These are phyloP conservation scores for Venturia effusa DNA, from an alignment of 2,329 filamentous ascomycete species.

Conservation along the genomic window DNA sequence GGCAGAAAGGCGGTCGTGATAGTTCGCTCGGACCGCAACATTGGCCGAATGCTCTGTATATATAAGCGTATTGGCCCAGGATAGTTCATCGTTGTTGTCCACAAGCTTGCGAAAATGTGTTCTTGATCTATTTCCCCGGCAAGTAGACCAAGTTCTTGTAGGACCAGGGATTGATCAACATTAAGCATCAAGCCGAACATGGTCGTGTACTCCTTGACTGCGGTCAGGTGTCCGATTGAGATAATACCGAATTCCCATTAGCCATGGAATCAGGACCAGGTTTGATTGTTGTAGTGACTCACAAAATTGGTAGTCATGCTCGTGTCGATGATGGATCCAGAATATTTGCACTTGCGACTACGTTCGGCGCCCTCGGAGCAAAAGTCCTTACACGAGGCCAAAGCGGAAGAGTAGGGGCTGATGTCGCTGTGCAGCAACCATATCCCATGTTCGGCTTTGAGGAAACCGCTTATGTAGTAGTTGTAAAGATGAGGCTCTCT, in stretches of 20 bases:
- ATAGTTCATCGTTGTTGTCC: background rate
- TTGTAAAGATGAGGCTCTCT: background rate
- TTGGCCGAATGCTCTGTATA: background rate
- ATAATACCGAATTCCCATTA: background rate
- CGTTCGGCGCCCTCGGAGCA: background rate
- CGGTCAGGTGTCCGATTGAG: background rate
- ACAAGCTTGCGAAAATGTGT: background rate
- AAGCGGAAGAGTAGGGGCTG: background rate
- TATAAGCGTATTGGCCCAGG: background rate
- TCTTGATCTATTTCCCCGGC: background rate
- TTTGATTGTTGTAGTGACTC: background rate
- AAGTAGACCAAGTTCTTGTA: background rate
- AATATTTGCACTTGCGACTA: background rate
- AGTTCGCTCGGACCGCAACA: background rate
- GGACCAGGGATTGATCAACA: background rate
- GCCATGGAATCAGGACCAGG: background rate
- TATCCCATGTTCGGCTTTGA: background rate
- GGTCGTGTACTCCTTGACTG: slow-evolving; percentile 1
- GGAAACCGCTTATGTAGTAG: background rate
- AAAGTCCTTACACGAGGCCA: background rate
- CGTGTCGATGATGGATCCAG: background rate
- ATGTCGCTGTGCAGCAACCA: background rate
- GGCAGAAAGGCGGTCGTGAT: background rate
- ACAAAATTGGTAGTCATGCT: background rate
- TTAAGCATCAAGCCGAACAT: background rate